Base-by-base conservation (phyloP, 2,329 filamentous ascomycete species). In the Fusarium agapanthi region DNA sequence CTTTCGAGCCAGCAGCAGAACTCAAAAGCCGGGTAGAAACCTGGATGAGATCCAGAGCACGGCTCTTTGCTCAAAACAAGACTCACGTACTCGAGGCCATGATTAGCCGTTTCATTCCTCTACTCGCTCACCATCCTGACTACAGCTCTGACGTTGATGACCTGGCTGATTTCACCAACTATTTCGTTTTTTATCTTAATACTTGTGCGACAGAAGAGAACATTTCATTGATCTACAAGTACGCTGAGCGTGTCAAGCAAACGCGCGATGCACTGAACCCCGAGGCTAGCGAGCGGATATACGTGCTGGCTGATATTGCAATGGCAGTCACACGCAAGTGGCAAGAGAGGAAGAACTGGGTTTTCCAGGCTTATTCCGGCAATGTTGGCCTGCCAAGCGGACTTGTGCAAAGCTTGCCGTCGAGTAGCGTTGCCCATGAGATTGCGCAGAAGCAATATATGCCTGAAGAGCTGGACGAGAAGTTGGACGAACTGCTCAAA, bases 121-220 rank as follows among this genome's bases (percentile, higher is more conserved):
- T 99, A 47, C 87, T 99, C 47, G 95, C 95, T 10, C 95, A 98
- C 80, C 96, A 99, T 80, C 95, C 95, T 3, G 96, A 99, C 80
- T 98, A 95, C 75, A 90, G 88, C 68, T 80, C 86, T 4, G 87
- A 89, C 11, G 82, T 90, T 6, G 87, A 90, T 20, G 92, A 95
- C 53, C 84, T 98, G 54, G 86, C 91, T 48, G 94, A 97, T 78
- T 95, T 97, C 80, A 91, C 93, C 11, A 91, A 91, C 75, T 99
- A 98, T 80, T 91, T 99, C 65, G 81, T 98, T 45, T 98, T 95
- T 83, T 99, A 97, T 79, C 86, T 98, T 51, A 91, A 88, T 69
- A 90, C 91, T 41, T 91, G 98, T 24, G 94, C 94, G 15, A 95
- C 91, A 1, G 93, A 97, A 80, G 89, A 93, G 48, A 99, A 98